Evolutionary conservation across 441 rosid species (phyloP).

Genomic region (Metrosideros polymorpha): DNA sequence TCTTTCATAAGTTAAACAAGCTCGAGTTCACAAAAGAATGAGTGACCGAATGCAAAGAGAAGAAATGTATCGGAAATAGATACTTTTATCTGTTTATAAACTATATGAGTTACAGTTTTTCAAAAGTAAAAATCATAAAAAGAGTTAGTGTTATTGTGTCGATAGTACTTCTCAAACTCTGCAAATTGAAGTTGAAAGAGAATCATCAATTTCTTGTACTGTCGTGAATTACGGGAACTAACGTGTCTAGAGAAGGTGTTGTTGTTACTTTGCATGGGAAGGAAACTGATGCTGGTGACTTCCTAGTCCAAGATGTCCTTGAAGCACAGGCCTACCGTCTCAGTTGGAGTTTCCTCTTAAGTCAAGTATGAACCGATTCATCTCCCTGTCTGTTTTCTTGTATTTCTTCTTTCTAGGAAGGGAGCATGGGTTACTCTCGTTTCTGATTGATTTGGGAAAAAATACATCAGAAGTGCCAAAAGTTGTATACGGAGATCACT

Average conservation of each 20-base stretch:
- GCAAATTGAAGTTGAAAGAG: neutral
- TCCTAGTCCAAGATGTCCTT: slow-evolving; percentile 66
- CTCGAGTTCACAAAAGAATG: neutral
- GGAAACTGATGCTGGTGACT: slow-evolving; percentile 79
- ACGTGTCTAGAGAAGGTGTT: slow-evolving; percentile 36
- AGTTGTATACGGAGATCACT: no score
- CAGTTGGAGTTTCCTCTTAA: slow-evolving; percentile 53
- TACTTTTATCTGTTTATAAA: neutral
- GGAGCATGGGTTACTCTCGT: no score
- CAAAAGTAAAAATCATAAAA: neutral
- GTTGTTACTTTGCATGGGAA: slow-evolving; percentile 82
- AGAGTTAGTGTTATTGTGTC: neutral
- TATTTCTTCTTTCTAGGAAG: neutral
- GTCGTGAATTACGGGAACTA: neutral
- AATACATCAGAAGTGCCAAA: no score
- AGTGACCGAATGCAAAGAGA: neutral
- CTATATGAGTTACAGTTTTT: neutral
- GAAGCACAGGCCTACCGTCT: slow-evolving; percentile 88
- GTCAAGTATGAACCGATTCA: slow-evolving; percentile 13
- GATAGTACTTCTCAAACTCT: neutral
- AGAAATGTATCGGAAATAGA: neutral
- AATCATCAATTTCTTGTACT: no score
- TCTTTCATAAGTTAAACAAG: neutral
- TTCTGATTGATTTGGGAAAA: neutral
- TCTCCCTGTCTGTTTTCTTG: neutral